Base-by-base conservation (phyloP, 2,329 filamentous ascomycete genomes). In the Bipolaris cookei region DNA sequence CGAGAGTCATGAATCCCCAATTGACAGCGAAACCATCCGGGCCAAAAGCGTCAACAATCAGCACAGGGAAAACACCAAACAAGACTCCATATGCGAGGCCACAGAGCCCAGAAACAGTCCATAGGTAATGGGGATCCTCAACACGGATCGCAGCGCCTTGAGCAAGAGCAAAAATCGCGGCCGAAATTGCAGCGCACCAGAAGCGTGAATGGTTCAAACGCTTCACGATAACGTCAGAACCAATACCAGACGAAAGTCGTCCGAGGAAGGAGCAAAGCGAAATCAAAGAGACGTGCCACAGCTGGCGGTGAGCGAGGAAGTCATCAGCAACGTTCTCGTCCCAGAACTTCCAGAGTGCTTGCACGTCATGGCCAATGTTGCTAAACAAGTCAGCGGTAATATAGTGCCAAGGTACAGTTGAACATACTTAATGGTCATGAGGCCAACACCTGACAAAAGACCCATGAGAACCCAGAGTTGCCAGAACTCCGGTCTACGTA, bases 371-470 rank as follows among this genome's bases (percentile, higher is more conserved):
- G 41, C 95, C 95, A 70, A 98, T 97, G 69, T 99, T 99, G 80
- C 92, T 96, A 66, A 20, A 39, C 10, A 46, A 13, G 60, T 79
- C 70, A 80, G 78, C 10, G 2, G 28, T 38, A 3, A 28, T n/a
- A 59, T 5, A 34, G 21, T 10, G 8, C 25, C 1, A 0, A 23
- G 14, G 11, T n/a, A 51, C 13, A 43, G 30, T 14, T 7, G 47
- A 21, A 81, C 90, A 77, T 83, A 96, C 92, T 99, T 99, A 79
- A 99, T 99, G 0, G 94, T 98, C 95, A 99, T 99, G 64, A 99
- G 80, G 10, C 95, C 95, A 67, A 97, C 90, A 50, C 95, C 95
- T 4, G 92, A 92, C 61, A 98, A 81, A n/a, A 97, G 85, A 37
- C 89, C 92, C 84, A 99, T 91, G 65, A 97, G 87, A 55, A 85